Base-by-base conservation (phyloP, 805 yeast species). In the Yamadazyma akitaensis region DNA sequence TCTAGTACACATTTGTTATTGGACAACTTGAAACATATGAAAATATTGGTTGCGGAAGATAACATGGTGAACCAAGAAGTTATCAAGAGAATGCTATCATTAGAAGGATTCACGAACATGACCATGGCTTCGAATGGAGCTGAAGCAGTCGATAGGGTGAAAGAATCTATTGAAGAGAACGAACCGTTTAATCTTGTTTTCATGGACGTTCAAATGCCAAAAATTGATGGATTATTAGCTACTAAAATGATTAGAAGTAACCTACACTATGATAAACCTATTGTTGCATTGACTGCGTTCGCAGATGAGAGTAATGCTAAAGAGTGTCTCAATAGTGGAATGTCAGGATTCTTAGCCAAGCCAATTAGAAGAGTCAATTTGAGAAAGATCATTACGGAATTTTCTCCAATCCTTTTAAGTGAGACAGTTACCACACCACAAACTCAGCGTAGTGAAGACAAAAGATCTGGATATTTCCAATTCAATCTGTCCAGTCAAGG, bases 181-280 rank as follows among this genome's bases (percentile, higher is more conserved):
- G 69, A 69, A 9, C 57, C 62, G 13, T 89, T 75, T 61, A 92
- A 88, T 61, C 66, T 92, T 44, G 80, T 94, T 1, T 88, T 92
- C 60, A 92, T 92, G 99, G 99, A 92, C 64, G 95, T 92, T 43
- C 97, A 92, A 65, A 92, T 91, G 98, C 98, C 98, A 4, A 84
- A 81, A 57, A 75, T 90, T 54, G 97, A 92, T 62, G 99, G 99
- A 2, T 68, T 91, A 26, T 72, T 81, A 21, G 96, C 97, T 0
- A 90, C 98, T 0, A 80, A 72, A 50, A 73, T 77, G 58, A 85
- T 92, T 31, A 73, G 97, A 38, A 65, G 72, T 14, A 82, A 85
- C 37, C 63, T 86, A 49, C 68, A 75, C 5, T 87, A 78, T 58
- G 60, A 61, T 1, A 77, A 79, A 6, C 97, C 97, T 0, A 90